Percentiles rank a stretch among this genome's conserved stretches.
Evolutionary conservation across 176 grass and related monocot genomes (phyloP).

Genomic region (Typha latifolia): DNA sequence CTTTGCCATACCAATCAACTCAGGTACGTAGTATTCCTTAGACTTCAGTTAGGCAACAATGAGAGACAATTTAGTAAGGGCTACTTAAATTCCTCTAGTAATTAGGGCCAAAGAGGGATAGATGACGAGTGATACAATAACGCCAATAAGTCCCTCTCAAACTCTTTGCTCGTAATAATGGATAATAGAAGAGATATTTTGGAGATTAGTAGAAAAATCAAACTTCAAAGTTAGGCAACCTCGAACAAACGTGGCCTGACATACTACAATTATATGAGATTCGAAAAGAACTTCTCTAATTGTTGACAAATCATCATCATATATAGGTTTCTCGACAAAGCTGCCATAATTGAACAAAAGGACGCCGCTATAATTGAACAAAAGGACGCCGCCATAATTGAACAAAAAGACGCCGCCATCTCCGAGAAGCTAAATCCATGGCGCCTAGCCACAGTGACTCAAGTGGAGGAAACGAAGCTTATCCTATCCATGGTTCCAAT

Average conservation of each 20-base stretch:
- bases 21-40: background rate
- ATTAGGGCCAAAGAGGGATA: too few species aligned
- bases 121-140: too few species aligned
- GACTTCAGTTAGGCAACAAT: background rate
- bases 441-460: conserved; percentile 69
- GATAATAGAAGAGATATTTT: too few species aligned
- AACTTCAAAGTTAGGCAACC: too few species aligned
- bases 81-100: too few species aligned
- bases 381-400: conserved; percentile 47
- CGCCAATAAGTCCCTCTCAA: too few species aligned
- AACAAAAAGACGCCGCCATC: conserved; percentile 14
- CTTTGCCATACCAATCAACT: conserved; percentile 59
- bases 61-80: background rate
- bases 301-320: background rate
- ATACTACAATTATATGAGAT: background rate
- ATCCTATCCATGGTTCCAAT: conserved; percentile 61
- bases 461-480: conserved; percentile 90
- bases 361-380: conserved; percentile 23
- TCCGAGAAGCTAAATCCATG: conserved; percentile 24
- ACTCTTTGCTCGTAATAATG: too few species aligned
- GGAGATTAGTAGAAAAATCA: too few species aligned
- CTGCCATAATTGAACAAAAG: conserved; percentile 53
- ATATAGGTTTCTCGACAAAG: conserved; percentile 65
- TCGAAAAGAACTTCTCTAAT: background rate
- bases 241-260: too few species aligned